Conservation (phyloP, 2,329 filamentous ascomycete genomes). For the Zasmidium cellare region DNA sequence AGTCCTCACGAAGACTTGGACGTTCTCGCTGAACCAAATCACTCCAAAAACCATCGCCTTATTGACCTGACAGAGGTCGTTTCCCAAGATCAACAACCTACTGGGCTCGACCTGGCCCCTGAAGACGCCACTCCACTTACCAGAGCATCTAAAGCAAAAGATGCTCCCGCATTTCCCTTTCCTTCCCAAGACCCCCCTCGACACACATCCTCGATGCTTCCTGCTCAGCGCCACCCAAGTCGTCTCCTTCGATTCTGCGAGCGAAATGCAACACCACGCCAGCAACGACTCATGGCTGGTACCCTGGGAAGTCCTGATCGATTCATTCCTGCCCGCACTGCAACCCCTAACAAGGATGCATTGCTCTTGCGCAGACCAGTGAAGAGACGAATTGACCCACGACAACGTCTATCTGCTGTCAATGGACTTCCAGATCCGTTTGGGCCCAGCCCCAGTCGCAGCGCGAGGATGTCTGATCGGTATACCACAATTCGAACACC, state of each 20-base stretch:
- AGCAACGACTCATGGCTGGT: conserved; percentile 19
- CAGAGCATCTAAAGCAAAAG: conserved; percentile 2
- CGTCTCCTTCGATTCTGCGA: conserved; percentile 21
- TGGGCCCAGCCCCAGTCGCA: conserved; percentile 17
- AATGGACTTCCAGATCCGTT: conserved; percentile 27
- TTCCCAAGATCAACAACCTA: neutral
- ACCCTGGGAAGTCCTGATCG: conserved; percentile 52
- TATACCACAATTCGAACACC: conserved; percentile 22
- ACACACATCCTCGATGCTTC: neutral
- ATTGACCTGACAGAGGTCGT: neutral
- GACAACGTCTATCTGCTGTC: neutral
- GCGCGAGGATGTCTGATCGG: conserved; percentile 21
- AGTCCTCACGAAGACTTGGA: neutral
- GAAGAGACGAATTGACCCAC: neutral
- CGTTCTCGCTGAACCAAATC: too few relatives aligned
- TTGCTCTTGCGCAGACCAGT: conserved; percentile 13
- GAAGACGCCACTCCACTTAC: conserved; percentile 2
- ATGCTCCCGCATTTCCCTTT: neutral
- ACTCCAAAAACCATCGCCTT: neutral
- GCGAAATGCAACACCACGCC: conserved; percentile 21
- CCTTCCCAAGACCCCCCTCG: neutral
- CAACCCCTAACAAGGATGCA: conserved; percentile 29
- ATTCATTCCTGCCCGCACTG: conserved; percentile 51
- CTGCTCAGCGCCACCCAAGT: conserved; percentile 22
- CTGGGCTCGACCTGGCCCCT: neutral